Conservation (phyloP, 2,329 filamentous ascomycete genomes). For the Cladorrhinum sp. region DNA sequence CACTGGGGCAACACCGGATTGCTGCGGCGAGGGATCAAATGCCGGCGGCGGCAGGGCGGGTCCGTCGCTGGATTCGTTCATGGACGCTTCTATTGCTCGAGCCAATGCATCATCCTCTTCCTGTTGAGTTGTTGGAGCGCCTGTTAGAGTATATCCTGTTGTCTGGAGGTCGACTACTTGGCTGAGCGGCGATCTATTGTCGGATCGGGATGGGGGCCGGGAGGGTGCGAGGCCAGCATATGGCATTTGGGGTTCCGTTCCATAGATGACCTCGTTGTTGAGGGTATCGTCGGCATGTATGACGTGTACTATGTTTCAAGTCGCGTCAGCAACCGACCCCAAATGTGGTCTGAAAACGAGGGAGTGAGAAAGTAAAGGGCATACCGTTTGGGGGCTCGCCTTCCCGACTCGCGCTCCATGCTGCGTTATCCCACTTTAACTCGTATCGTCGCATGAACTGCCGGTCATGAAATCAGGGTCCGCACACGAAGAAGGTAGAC, state of each 20-base stretch:
- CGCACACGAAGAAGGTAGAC: not conserved
- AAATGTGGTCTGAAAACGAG: not conserved
- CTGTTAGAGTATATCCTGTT: constrained; percentile 36
- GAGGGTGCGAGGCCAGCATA: constrained; percentile 51
- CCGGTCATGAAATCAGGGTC: not conserved
- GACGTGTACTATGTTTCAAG: constrained; percentile 43
- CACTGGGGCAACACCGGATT: constrained; percentile 46
- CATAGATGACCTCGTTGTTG: constrained; percentile 43
- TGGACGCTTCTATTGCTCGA: constrained; percentile 55
- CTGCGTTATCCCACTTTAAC: constrained; percentile 50
- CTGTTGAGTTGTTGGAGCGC: constrained; percentile 34
- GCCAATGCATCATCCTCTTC: constrained; percentile 56
- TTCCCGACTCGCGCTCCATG: constrained; percentile 53
- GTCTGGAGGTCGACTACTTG: constrained; percentile 43
- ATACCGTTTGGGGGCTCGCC: constrained; percentile 32
- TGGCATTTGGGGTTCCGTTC: constrained; percentile 40
- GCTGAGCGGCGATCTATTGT: constrained; percentile 55
- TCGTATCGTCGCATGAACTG: constrained; percentile 46
- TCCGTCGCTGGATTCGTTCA: constrained; percentile 48
- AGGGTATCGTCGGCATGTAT: constrained; percentile 48
- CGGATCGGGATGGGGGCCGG: constrained; percentile 60
- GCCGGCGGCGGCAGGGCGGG: constrained; percentile 27
- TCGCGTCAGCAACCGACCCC: too few species aligned
- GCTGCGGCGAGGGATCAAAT: constrained; percentile 45
- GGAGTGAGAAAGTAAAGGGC: constrained; percentile 8